Base-by-base conservation (phyloP, 2,329 filamentous ascomycete genomes). In the Metarhizium robertsii region DNA sequence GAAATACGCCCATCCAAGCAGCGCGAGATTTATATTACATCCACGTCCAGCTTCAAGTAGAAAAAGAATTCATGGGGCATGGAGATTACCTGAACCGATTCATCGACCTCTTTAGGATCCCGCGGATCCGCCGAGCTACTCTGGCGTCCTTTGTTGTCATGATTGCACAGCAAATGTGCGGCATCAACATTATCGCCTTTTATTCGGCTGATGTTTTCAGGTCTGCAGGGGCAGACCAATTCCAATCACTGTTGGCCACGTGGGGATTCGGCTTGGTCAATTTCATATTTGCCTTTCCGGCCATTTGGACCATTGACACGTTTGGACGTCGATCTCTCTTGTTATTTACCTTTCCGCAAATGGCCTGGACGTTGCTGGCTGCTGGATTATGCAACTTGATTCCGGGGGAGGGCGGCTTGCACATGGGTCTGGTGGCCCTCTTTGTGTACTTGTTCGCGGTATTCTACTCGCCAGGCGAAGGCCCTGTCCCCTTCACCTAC, bases 71-170 rank as follows among this genome's bases (percentile, higher is more conserved):
- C 34, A 69, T 76, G 20, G 71, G 67, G 36, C 64, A 76, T 6
- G 79, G 72, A 62, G 85, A 78, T 68, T 86, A 87, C 63, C 38
- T 83, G 52, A 79, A 74, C 25, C 81, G 86, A 16, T 84, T 89
- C 60, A 62, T 78, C 42, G 80, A 89, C 65, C 73, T 86, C 1
- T 87, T 90, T 64, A 87, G 83, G 11, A 79, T 90, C 55, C 84
- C 86, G 1, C 80, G 87, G 50, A 75, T 88, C 11, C 80, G 85
- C 14, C 79, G 86, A 45, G 90, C 90, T 2, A 92, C 85, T 3
- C 76, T 88, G 34, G 90, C 89, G 6, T 87, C 88, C 1, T 88
- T 85, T 60, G 83, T 84, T 1, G 88, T 92, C 61, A 95, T 95
- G 90, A 84, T 88, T 62, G 84, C 83, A 0, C 85, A 88, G 68